These are phyloP conservation scores for Picochlorum sp. DNA, from an alignment of 139 green algal genomes.

Conservation along the genomic window DNA sequence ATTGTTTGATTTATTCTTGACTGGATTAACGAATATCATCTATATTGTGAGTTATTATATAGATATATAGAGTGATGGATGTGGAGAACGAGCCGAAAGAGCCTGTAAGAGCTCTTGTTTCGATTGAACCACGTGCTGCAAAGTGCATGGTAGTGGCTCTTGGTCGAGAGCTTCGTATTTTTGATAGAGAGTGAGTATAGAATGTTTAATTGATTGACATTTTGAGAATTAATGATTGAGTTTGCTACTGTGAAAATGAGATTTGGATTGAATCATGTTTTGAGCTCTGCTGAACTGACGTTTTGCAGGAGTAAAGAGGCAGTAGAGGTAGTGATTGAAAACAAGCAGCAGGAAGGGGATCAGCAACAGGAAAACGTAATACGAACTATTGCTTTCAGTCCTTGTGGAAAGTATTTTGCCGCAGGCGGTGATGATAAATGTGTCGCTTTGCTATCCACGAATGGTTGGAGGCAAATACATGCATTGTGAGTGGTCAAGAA, in stretches of 20 bases:
- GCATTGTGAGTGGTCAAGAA: not conserved
- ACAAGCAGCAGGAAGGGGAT: not conserved
- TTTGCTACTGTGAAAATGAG: not conserved
- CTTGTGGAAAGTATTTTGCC: slow-evolving; percentile 19
- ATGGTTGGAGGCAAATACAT: slow-evolving; percentile 1
- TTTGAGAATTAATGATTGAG: too few species aligned
- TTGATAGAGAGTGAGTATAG: too few species aligned
- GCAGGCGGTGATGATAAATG: slow-evolving; percentile 50
- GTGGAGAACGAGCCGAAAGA: not conserved
- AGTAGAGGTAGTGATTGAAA: not conserved
- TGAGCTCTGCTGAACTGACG: too few species aligned
- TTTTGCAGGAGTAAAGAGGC: not conserved
- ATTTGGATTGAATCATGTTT: not conserved
- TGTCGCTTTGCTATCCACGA: slow-evolving; percentile 18
- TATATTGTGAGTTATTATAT: not conserved
- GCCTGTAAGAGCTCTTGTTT: not conserved
- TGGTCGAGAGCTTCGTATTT: not conserved
- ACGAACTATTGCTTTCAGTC: not conserved
- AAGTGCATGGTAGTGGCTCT: not conserved
- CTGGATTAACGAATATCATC: too few species aligned
- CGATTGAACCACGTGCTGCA: not conserved
- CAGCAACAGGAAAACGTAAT: not conserved
- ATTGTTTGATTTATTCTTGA: too few species aligned
- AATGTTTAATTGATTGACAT: too few species aligned
- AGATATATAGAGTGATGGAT: not conserved